phyloP scores from a whole-genome alignment of 371 early-diverging fungal species.

The Dinochytrium kinnereticum region DNA sequence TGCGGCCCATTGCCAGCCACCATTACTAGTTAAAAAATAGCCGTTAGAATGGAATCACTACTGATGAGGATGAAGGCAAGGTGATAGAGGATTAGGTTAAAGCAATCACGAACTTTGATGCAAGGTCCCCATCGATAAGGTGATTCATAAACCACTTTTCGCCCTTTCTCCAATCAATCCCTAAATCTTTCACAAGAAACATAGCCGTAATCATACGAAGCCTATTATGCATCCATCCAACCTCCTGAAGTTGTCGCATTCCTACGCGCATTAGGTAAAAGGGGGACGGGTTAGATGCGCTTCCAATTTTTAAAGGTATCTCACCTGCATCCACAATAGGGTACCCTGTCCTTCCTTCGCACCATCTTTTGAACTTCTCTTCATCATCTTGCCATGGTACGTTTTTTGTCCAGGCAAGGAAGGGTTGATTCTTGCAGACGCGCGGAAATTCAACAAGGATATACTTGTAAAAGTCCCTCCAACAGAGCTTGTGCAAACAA shows the following conservation, averaged over 20 bases:
- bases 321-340: slow-evolving; percentile 72
- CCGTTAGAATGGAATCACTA: background rate
- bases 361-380: slow-evolving; percentile 58
- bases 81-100: no score
- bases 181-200: slow-evolving; percentile 72
- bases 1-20: slow-evolving; percentile 78
- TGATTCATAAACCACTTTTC: slow-evolving; percentile 66
- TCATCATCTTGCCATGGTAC: slow-evolving; percentile 47
- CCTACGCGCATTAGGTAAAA: no score
- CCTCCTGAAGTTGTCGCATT: slow-evolving; percentile 53
- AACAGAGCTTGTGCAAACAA: slow-evolving; percentile 41
- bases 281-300: no score
- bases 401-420: slow-evolving; percentile 56
- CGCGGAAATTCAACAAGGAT: slow-evolving; percentile 64
- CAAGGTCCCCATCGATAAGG: slow-evolving; percentile 71
- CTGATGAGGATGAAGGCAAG: background rate
- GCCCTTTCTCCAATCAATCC: slow-evolving; percentile 69
- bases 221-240: slow-evolving; percentile 74
- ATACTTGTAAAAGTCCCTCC: slow-evolving; percentile 72
- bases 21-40: slow-evolving; percentile 47
- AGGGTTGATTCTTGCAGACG: slow-evolving; percentile 63
- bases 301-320: no score
- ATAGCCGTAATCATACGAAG: slow-evolving; percentile 67
- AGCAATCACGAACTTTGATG: slow-evolving; percentile 58
- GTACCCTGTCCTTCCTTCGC: slow-evolving; percentile 68